Evolutionary conservation across 1,284 basidiomycete species (phyloP).

Genomic region (Microbotryum lychnidis-dioicae): DNA sequence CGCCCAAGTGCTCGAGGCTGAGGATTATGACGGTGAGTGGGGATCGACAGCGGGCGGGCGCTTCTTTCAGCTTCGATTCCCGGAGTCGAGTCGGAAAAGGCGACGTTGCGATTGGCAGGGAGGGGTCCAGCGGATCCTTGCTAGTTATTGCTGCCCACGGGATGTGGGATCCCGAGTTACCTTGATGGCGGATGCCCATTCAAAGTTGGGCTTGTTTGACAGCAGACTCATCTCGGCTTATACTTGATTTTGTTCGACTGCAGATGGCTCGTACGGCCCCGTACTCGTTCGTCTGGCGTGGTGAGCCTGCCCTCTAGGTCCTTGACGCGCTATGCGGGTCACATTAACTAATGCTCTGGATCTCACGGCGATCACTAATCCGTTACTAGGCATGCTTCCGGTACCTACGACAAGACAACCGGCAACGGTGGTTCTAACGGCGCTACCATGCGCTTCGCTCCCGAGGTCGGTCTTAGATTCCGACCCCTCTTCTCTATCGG

Average conservation of each 20-base stretch:
- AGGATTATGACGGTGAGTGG: conserved; percentile 67
- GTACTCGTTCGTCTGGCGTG: conserved; percentile 89
- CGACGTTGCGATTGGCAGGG: too few relatives aligned
- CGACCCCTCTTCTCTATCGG: too few relatives aligned
- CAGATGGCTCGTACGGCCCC: conserved; percentile 85
- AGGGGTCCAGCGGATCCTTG: too few relatives aligned
- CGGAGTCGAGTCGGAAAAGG: too few relatives aligned
- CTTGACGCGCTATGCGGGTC: background rate
- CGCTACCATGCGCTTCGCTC: conserved; percentile 35
- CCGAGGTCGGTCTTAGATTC: conserved; percentile 11
- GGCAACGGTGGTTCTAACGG: conserved; percentile 33
- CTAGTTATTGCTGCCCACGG: too few relatives aligned
- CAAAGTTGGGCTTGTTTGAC: background rate
- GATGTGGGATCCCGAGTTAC: too few relatives aligned
- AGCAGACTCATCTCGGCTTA: background rate
- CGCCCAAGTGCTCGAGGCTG: conserved; percentile 56
- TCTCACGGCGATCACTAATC: background rate
- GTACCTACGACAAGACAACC: conserved; percentile 62
- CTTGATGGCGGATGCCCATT: too few relatives aligned
- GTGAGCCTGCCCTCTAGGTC: conserved; percentile 4
- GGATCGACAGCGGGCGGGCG: background rate
- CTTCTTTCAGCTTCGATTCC: too few relatives aligned
- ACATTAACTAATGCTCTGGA: background rate
- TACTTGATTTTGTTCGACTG: background rate
- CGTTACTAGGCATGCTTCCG: conserved; percentile 58